Base-by-base conservation (phyloP, 768 basidiomycete species). In the Collybia sordida region DNA sequence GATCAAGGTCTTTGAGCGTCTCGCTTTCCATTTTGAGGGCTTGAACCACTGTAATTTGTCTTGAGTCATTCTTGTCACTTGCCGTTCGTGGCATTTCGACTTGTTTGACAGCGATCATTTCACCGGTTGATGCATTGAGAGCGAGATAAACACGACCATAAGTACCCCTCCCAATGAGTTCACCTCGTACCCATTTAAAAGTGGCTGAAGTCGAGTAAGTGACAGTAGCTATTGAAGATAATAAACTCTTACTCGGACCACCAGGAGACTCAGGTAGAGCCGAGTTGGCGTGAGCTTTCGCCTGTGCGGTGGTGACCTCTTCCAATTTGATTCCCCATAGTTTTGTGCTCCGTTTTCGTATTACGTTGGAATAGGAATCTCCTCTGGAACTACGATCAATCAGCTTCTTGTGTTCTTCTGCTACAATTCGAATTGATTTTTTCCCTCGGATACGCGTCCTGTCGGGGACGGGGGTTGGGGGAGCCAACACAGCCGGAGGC, bases 41-140 rank as follows among this genome's bases (percentile, higher is more conserved):
- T 59, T 94, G 88, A 51, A 99, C 90, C 54, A 95, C 86, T 23
- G 82, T 82, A 47, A 81, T 73, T 59, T 96, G 94, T 25, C 94
- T 81, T 15, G 81, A 78, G 67, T 98, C 94, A 55, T 83, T 88
- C 67, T 88, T 90, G 70, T 99, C 97, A 60, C 90, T 93, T 15
- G 85, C 83, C 6, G 93, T 95, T 44, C 84, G 83, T 1, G 97
- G 96, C 50, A 95, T 81, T 66, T 98, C 97, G 41, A 99, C 97
- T 69, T 98, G 97, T 70, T 99, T 99, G 56, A 99, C 97, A 15
- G 97, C 97, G 60, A 98, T 94, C 92, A 98, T 96, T 70, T 98
- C 95, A 50, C 94, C 94, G 0, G 94, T 96, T 3, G 92, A 94
- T 25, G 91, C 93, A 64, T 98, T 98, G 51, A 98, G 74, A 15